Conservation (phyloP, 495 filamentous ascomycete genomes). For the Xylaria palmicola region DNA sequence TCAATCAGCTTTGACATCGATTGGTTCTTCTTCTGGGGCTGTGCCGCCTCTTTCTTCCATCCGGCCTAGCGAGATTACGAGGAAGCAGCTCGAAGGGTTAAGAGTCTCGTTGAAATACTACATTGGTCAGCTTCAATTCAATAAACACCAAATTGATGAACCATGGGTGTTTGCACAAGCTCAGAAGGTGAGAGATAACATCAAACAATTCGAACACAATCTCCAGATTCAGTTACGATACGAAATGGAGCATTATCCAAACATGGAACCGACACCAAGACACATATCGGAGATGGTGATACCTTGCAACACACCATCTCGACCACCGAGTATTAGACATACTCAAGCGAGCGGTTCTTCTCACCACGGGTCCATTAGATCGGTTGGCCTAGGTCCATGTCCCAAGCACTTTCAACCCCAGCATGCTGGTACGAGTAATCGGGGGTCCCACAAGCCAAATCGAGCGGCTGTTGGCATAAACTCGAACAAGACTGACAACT, state of each 20-base stretch:
- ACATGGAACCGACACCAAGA: slow-evolving; percentile 13
- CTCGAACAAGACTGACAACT: slow-evolving; percentile 15
- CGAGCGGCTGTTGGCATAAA: slow-evolving; percentile 19
- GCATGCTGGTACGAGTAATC: not conserved
- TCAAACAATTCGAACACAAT: slow-evolving; percentile 39
- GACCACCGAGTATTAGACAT: slow-evolving; percentile 19
- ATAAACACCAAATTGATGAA: slow-evolving; percentile 52
- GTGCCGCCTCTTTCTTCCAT: slow-evolving; percentile 45
- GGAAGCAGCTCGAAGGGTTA: slow-evolving; percentile 41
- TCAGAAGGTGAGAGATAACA: slow-evolving; percentile 31
- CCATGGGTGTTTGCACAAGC: slow-evolving; percentile 35
- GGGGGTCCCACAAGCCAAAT: slow-evolving; percentile 8
- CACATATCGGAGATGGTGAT: slow-evolving; percentile 1
- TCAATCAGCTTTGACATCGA: slow-evolving; percentile 2
- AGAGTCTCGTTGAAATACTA: slow-evolving; percentile 40
- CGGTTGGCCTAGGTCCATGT: slow-evolving; percentile 5
- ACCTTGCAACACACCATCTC: slow-evolving; percentile 16
- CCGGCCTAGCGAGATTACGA: slow-evolving; percentile 47
- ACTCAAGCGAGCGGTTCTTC: slow-evolving; percentile 19
- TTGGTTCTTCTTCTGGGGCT: slow-evolving; percentile 8
- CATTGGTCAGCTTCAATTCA: slow-evolving; percentile 47
- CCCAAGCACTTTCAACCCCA: slow-evolving; percentile 13
- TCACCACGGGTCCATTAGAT: slow-evolving; percentile 19
- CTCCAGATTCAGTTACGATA: slow-evolving; percentile 35
- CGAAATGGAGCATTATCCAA: slow-evolving; percentile 32